A percentile compares a stretch with the other conserved stretches of the same genome.
phyloP scores from a whole-genome alignment of 768 basidiomycete genomes.

The Lyophyllum shimeji region DNA sequence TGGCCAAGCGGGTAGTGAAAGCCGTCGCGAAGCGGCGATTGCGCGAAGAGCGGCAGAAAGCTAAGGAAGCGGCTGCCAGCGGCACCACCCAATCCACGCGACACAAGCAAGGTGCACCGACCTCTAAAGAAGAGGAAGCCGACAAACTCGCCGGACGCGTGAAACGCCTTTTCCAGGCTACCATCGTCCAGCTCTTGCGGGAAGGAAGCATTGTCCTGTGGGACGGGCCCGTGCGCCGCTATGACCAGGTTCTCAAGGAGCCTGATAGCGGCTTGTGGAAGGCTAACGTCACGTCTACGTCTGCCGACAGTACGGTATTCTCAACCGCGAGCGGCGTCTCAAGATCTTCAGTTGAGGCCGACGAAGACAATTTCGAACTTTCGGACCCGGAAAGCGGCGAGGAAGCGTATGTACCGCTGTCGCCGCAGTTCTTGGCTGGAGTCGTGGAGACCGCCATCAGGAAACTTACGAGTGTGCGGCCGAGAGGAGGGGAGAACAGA shows the following conservation, averaged over 20 bases:
- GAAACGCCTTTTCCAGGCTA: conserved; percentile 69
- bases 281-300: conserved; percentile 26
- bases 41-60: conserved; percentile 46
- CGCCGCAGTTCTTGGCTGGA: conserved; percentile 45
- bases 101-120: conserved; percentile 2
- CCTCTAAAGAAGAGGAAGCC: conserved; percentile 10
- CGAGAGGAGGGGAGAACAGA: neutral
- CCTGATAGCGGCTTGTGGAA: conserved; percentile 52
- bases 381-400: conserved; percentile 65
- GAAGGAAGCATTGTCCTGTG: conserved; percentile 77
- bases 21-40: conserved; percentile 57
- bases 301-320: conserved; percentile 31
- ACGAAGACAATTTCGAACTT: conserved; percentile 43
- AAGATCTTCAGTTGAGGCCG: conserved; percentile 22
- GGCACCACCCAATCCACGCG: neutral
- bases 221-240: conserved; percentile 57
- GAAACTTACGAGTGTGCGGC: conserved; percentile 23
- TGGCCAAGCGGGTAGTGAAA: conserved; percentile 65
- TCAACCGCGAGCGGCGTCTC: conserved; percentile 17
- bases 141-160: conserved; percentile 42
- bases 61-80: conserved; percentile 28
- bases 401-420: conserved; percentile 67
- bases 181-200: conserved; percentile 59
- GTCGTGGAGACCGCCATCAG: conserved; percentile 47
- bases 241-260: conserved; percentile 18